A percentile compares a stretch with the other conserved stretches of the same genome.
These are phyloP conservation scores for Colletotrichum sp. DNA, from an alignment of 2,329 filamentous ascomycete genomes.

Conservation along the genomic window DNA sequence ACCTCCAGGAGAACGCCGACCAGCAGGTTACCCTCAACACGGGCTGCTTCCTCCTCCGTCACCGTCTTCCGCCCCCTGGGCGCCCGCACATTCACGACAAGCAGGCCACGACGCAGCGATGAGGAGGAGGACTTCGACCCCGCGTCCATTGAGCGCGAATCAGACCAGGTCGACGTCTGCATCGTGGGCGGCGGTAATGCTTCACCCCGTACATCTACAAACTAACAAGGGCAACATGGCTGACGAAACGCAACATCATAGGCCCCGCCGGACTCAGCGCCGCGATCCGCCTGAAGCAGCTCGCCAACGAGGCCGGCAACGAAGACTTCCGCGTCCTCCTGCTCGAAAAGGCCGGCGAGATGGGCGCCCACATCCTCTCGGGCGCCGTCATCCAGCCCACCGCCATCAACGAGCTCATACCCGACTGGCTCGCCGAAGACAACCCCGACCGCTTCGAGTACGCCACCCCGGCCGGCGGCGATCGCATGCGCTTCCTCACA, in stretches of 20 bases:
- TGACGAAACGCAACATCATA: conserved; percentile 27
- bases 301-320: conserved; percentile 93
- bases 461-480: conserved; percentile 81
- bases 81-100: conserved; percentile 21
- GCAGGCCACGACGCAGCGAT: conserved; percentile 21
- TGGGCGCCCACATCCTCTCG: conserved; percentile 94
- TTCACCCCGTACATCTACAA: neutral
- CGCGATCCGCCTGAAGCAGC: conserved; percentile 92
- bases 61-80: conserved; percentile 2
- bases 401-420: conserved; percentile 87
- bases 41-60: neutral
- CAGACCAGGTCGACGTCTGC: conserved; percentile 93
- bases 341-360: conserved; percentile 92
- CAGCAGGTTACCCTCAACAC: neutral
- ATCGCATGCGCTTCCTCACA: conserved; percentile 95
- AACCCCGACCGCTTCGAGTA: conserved; percentile 89
- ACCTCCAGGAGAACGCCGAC: neutral
- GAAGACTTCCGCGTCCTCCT: conserved; percentile 94
- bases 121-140: conserved; percentile 68
- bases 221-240: neutral
- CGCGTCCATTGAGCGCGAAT: conserved; percentile 78
- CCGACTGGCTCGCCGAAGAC: conserved; percentile 89
- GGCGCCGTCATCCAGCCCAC: conserved; percentile 93
- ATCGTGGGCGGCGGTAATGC: conserved; percentile 84
- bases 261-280: conserved; percentile 92